Percentiles rank a stretch among this genome's conserved stretches.
phyloP scores from a whole-genome alignment of 345 rosid species.

The Salix udensis region DNA sequence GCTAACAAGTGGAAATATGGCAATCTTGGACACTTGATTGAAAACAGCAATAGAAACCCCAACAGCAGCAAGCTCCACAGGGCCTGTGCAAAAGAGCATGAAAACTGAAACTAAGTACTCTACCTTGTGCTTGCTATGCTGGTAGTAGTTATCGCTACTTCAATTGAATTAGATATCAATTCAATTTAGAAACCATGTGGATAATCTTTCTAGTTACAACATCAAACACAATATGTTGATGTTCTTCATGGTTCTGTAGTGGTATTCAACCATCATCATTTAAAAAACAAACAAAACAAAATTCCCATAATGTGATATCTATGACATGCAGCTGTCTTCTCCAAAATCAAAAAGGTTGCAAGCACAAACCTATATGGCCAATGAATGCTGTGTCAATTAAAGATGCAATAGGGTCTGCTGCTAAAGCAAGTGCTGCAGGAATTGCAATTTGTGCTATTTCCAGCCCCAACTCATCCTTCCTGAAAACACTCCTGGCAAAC shows the following conservation, averaged over 20 bases:
- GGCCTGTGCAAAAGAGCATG: slow-evolving; percentile 6
- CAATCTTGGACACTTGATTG: slow-evolving; percentile 33
- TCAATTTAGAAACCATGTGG: too few relatives aligned
- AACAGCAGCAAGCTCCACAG: slow-evolving; percentile 32
- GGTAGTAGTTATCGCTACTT: too few relatives aligned
- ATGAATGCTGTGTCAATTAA: slow-evolving; percentile 27
- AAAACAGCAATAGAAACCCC: slow-evolving; percentile 30
- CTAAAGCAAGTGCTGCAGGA: slow-evolving; percentile 32
- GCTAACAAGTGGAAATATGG: slow-evolving; percentile 34
- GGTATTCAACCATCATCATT: background rate
- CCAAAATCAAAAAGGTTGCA: background rate
- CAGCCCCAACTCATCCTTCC: slow-evolving; percentile 18
- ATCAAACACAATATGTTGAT: too few relatives aligned
- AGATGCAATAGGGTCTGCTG: slow-evolving; percentile 34
- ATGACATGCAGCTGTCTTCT: background rate
- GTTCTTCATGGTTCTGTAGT: too few relatives aligned
- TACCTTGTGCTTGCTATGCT: too few relatives aligned
- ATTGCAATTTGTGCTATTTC: slow-evolving; percentile 28
- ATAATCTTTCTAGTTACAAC: too few relatives aligned
- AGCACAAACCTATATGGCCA: slow-evolving; percentile 27
- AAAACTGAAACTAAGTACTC: background rate
- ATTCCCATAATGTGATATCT: background rate
- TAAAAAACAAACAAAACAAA: background rate
- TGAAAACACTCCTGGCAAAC: slow-evolving; percentile 18
- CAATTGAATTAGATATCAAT: too few relatives aligned